These are phyloP conservation scores for Diplodia intermedia DNA, from an alignment of 2,329 filamentous ascomycete genomes.

Conservation along the genomic window DNA sequence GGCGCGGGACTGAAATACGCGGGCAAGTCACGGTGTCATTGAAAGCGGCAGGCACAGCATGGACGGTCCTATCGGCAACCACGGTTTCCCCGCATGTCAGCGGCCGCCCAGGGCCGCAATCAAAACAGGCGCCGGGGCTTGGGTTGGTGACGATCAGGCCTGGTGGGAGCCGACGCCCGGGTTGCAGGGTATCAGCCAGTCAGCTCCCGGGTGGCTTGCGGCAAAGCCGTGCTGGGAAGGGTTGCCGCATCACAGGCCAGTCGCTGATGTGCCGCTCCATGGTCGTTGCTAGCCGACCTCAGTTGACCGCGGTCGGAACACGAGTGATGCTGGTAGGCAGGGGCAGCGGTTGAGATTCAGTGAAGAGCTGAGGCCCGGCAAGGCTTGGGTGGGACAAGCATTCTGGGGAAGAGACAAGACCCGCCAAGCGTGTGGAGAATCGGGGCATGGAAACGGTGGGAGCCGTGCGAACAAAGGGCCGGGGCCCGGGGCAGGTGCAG, in stretches of 20 bases:
- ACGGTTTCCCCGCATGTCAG: slow-evolving; percentile 22
- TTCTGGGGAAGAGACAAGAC: slow-evolving; percentile 6
- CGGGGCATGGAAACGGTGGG: neutral
- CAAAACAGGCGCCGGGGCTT: slow-evolving; percentile 25
- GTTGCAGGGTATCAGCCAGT: slow-evolving; percentile 23
- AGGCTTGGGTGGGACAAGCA: slow-evolving; percentile 17
- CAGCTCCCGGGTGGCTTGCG: slow-evolving; percentile 20
- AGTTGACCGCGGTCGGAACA: neutral
- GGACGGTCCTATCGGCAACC: slow-evolving; percentile 6
- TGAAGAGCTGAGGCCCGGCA: neutral
- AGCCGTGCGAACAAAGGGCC: too few relatives aligned
- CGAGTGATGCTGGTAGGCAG: neutral
- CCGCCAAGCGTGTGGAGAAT: slow-evolving; percentile 10
- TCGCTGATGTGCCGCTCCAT: neutral
- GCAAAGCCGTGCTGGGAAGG: slow-evolving; percentile 10
- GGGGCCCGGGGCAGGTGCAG: slow-evolving; percentile 9
- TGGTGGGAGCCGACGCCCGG: slow-evolving; percentile 1
- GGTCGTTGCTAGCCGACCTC: neutral
- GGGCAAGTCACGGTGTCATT: slow-evolving; percentile 4
- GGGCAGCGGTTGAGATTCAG: neutral
- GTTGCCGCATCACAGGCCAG: neutral
- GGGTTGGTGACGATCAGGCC: slow-evolving; percentile 12
- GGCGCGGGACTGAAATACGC: slow-evolving; percentile 10
- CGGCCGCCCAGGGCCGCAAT: slow-evolving; percentile 8
- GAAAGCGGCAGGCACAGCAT: neutral